These are phyloP conservation scores for Fraxinus baroniana DNA, from an alignment of 305 asterid genomes.

Conservation along the genomic window DNA sequence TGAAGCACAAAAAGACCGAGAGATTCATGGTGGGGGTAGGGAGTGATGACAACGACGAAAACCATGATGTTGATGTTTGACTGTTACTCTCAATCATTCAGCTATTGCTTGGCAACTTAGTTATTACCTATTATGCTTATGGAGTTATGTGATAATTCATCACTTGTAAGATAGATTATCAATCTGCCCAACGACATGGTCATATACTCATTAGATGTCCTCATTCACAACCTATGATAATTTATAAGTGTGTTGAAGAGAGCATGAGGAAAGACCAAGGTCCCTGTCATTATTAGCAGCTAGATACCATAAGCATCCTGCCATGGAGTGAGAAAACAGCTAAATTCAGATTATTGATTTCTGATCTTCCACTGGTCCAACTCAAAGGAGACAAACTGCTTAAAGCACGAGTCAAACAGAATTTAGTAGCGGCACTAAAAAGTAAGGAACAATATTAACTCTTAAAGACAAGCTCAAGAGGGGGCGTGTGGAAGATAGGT, in stretches of 20 bases:
- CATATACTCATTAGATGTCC: not conserved
- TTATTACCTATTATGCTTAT: not conserved
- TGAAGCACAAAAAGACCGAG: slow-evolving; percentile 3
- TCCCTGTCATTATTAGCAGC: not conserved
- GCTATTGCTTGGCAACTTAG: not conserved
- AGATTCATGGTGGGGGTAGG: not conserved
- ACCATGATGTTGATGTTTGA: not conserved
- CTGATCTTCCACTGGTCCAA: slow-evolving; percentile 3
- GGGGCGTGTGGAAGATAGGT: not conserved
- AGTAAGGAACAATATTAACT: not conserved
- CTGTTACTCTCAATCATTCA: not conserved
- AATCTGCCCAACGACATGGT: not conserved
- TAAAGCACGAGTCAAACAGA: not conserved
- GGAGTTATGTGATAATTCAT: not conserved
- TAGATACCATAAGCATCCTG: not conserved
- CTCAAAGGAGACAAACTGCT: not conserved
- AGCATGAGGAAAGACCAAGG: not conserved
- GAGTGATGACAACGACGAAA: not conserved
- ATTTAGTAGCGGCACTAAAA: not conserved
- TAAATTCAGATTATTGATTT: not conserved
- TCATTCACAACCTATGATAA: not conserved
- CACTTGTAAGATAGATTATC: not conserved
- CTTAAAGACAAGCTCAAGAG: not conserved
- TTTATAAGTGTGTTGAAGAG: not conserved
- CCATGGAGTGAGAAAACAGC: not conserved